These are phyloP conservation scores for Bimuria novae-zelandiae DNA, from an alignment of 2,329 filamentous ascomycete species.

Conservation along the genomic window DNA sequence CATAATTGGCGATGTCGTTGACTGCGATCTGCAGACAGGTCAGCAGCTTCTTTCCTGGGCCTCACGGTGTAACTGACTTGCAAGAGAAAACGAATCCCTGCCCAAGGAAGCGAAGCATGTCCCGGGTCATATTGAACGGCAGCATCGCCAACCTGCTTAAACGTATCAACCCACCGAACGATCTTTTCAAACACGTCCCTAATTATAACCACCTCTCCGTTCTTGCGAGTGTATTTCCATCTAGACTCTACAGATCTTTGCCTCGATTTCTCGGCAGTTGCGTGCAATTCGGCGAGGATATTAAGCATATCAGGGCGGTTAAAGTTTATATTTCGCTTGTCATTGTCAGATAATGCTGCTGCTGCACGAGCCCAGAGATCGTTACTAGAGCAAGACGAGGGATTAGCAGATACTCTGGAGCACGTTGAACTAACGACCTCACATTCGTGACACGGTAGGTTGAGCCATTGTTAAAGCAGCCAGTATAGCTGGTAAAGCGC, in stretches of 20 bases:
- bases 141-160: slow-evolving; percentile 38
- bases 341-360: slow-evolving; percentile 13
- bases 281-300: slow-evolving; percentile 20
- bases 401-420: slow-evolving; percentile 11
- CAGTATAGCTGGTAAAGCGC: slow-evolving; percentile 2
- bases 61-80: slow-evolving; percentile 22
- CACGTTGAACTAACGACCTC: not conserved
- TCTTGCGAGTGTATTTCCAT: slow-evolving; percentile 23
- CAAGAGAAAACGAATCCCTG: slow-evolving; percentile 37
- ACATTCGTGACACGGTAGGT: slow-evolving; percentile 15
- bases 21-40: slow-evolving; percentile 16
- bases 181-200: slow-evolving; percentile 37
- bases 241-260: slow-evolving; percentile 14
- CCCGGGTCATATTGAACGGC: slow-evolving; percentile 37
- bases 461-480: slow-evolving; percentile 11
- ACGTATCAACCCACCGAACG: slow-evolving; percentile 29
- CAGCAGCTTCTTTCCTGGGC: slow-evolving; percentile 7
- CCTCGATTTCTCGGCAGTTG: slow-evolving; percentile 12
- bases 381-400: slow-evolving; percentile 14
- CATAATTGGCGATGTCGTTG: slow-evolving; percentile 9
- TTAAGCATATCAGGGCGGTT: slow-evolving; percentile 18
- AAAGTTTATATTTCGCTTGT: slow-evolving; percentile 24
- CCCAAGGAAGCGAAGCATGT: slow-evolving; percentile 42
- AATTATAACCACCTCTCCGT: slow-evolving; percentile 24
- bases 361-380: slow-evolving; percentile 19